Percentiles rank a stretch among this genome's conserved stretches.
These are phyloP conservation scores for Oxytropis ochrocephala DNA, from an alignment of 306 rosid genomes.

Conservation along the genomic window DNA sequence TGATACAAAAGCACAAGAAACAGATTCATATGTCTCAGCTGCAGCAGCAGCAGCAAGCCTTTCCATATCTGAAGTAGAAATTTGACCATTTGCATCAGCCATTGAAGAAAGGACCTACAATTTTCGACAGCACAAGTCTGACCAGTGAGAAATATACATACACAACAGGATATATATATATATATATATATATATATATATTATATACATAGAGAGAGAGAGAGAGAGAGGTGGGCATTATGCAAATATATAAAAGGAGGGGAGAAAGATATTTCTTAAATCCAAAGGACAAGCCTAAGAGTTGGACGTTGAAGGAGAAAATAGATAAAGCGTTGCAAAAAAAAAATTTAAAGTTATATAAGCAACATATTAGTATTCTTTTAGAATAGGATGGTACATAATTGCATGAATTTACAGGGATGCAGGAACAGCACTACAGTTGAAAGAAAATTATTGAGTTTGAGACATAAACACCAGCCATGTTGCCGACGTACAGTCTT, in stretches of 20 bases:
- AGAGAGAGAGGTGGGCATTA: neutral
- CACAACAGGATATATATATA: neutral
- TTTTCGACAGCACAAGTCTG: conserved; percentile 16
- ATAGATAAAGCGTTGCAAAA: neutral
- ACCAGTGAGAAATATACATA: conserved; percentile 5
- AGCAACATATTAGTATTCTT: neutral
- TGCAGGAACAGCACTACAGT: neutral
- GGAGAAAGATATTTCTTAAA: neutral
- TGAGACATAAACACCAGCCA: neutral
- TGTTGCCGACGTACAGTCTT: no score
- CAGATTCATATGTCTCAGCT: conserved; percentile 86
- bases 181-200: no score
- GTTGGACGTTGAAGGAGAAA: neutral
- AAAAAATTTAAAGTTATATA: neutral
- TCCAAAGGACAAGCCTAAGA: neutral
- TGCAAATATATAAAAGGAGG: neutral
- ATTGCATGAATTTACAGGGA: conserved; percentile 17
- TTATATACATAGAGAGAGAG: neutral
- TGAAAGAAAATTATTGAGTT: neutral
- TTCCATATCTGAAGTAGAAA: conserved; percentile 73
- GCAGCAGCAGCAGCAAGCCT: conserved; percentile 96
- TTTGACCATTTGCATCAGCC: conserved; percentile 89
- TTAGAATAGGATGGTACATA: conserved; percentile 3
- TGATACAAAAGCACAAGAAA: conserved; percentile 89
- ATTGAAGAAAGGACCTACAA: conserved; percentile 76